phyloP scores from a whole-genome alignment of 305 asterid species.

The Fraxinus platypoda region DNA sequence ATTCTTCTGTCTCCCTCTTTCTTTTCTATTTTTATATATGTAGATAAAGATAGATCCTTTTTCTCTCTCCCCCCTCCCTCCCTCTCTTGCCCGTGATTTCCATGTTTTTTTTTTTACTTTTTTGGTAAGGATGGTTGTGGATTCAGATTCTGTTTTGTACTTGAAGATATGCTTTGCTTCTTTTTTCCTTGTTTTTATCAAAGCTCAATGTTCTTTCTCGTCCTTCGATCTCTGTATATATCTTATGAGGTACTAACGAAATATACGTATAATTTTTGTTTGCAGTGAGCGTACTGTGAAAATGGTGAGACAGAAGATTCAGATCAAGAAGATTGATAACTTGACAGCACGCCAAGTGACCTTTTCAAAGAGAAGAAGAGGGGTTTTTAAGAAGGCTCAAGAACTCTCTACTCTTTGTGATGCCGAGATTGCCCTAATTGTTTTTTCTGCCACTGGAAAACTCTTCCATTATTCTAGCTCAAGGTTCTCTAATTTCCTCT shows the following conservation, averaged over 20 bases:
- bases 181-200: not conserved
- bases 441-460: slow-evolving; percentile 77
- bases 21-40: not conserved
- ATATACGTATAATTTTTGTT: not conserved
- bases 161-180: slow-evolving; percentile 34
- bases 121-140: slow-evolving; percentile 29
- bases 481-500: slow-evolving; percentile 37
- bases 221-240: not conserved
- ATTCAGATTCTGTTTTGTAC: slow-evolving; percentile 37
- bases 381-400: slow-evolving; percentile 81
- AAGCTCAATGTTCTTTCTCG: not conserved
- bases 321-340: slow-evolving; percentile 80
- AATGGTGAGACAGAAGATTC: slow-evolving; percentile 80
- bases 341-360: slow-evolving; percentile 76
- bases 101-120: not conserved
- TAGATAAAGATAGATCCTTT: not conserved
- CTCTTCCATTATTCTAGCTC: slow-evolving; percentile 62
- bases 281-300: not conserved
- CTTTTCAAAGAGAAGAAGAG: slow-evolving; percentile 79
- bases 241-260: not conserved
- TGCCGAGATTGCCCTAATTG: slow-evolving; percentile 73
- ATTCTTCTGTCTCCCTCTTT: slow-evolving; percentile 6
- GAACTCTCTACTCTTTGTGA: slow-evolving; percentile 80
- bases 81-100: slow-evolving; percentile 5
- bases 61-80: not conserved